Base-by-base conservation (phyloP, 2,329 filamentous ascomycete species). In the Pseudophaeomoniella oleicola region DNA sequence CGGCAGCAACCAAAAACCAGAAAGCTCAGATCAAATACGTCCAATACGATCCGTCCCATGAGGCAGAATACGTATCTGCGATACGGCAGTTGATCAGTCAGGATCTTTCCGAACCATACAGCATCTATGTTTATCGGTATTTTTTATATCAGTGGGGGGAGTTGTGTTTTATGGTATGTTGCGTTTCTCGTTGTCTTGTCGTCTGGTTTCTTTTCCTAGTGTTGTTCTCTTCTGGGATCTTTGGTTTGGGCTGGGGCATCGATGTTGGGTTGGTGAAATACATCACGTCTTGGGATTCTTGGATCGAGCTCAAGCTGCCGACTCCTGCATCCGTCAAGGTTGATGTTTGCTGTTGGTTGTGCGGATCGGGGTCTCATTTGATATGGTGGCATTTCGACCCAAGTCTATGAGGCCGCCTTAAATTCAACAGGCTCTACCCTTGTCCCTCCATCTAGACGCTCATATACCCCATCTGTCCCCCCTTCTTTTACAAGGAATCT, bases 51-150 rank as follows among this genome's bases (percentile, higher is more conserved):
- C 56, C 58, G 37, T 54, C 64, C 35, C 71, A 73, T 45, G 76
- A 80, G 52, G 67, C 70, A 36, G 60, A 64, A 38, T 78, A 90
- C 54, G 75, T 98, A 30, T 77, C 86, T 22, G 77, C 85, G 30
- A 94, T 98, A 58, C 78, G 88, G 38, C 78, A 87, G 39, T 64
- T 98, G 53, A 98, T 98, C 51, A 90, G 87, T 32, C 93, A 88
- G 51, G 90, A 96, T 55, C 71, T 98, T 35, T 96, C 88, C 48
- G 90, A 98, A 58, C 90, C 90, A 2, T 98, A 98, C 58, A 96
- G 88, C 61, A 96, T 98, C 55, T 98, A 98, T 63, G 90, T 98
- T 40, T 98, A 96, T 59, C 78, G 90, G 19, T 98, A 98, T 58
- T 98, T 98, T 51, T 66, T 98, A 13, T 94, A 92, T 54, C 86